phyloP scores from a whole-genome alignment of 768 basidiomycete genomes.

The Kwoniella heveanensis region DNA sequence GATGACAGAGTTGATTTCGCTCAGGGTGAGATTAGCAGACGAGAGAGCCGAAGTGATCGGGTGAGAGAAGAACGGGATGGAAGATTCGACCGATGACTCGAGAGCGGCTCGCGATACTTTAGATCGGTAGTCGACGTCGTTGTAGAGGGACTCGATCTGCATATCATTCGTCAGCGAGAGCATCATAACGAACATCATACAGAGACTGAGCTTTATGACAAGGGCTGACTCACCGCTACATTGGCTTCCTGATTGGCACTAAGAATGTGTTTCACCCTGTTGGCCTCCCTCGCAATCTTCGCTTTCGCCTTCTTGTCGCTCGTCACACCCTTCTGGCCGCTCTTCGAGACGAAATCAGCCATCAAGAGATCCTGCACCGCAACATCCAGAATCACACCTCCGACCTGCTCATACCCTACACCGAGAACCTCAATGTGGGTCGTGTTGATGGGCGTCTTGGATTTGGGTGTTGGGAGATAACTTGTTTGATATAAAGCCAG shows the following conservation, averaged over 20 bases:
- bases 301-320: conserved; percentile 82
- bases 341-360: conserved; percentile 67
- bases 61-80: conserved; percentile 28
- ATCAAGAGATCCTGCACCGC: conserved; percentile 78
- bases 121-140: conserved; percentile 85
- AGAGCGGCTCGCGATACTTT: conserved; percentile 77
- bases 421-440: conserved; percentile 79
- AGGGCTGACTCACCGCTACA: conserved; percentile 63
- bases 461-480: conserved; percentile 46
- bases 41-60: conserved; percentile 37
- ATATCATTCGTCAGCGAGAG: too few species aligned
- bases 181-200: too few species aligned
- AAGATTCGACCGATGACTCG: conserved; percentile 61
- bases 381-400: conserved; percentile 83
- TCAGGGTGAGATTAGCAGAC: conserved; percentile 26
- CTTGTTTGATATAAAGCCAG: conserved; percentile 55
- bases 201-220: too few species aligned
- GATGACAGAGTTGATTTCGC: conserved; percentile 67
- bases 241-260: conserved; percentile 85
- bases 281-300: conserved; percentile 91
- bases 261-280: conserved; percentile 83
- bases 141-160: conserved; percentile 84
- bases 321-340: conserved; percentile 61
- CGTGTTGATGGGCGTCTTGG: conserved; percentile 57
- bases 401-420: conserved; percentile 75